Percentiles rank a stretch among this genome's conserved stretches.
phyloP scores from a whole-genome alignment of 2,329 filamentous ascomycete genomes.

The Pseudocercospora pini-densiflorae region DNA sequence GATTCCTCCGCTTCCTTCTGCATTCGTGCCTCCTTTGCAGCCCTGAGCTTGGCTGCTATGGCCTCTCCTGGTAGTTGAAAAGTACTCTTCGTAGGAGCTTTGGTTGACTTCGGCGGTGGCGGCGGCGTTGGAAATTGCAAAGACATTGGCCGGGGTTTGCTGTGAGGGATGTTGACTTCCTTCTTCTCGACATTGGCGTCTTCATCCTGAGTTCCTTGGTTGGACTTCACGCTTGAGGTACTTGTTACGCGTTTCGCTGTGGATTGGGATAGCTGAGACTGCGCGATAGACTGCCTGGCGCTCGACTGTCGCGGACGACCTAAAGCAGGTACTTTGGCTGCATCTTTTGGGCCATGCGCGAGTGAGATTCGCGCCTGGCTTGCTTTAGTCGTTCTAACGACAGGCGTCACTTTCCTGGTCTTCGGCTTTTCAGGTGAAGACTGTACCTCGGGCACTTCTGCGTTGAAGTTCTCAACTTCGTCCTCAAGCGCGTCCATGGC shows the following conservation, averaged over 20 bases:
- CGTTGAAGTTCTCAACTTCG: conserved; percentile 52
- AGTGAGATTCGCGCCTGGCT: conserved; percentile 38
- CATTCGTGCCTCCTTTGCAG: conserved; percentile 53
- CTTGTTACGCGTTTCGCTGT: conserved; percentile 25
- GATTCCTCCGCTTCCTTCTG: conserved; percentile 48
- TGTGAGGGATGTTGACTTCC: conserved; percentile 41
- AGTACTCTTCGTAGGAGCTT: conserved; percentile 54
- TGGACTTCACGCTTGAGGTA: conserved; percentile 23
- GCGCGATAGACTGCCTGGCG: conserved; percentile 3
- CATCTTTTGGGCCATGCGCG: conserved; percentile 34
- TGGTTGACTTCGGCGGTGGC: conserved; percentile 54
- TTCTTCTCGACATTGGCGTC: conserved; percentile 27
- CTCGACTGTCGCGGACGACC: conserved; percentile 30
- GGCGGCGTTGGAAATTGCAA: conserved; percentile 54
- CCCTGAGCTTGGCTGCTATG: conserved; percentile 58
- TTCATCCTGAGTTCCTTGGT: conserved; percentile 8
- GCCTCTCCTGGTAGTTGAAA: conserved; percentile 60
- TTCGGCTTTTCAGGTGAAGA: conserved; percentile 36
- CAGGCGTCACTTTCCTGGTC: conserved; percentile 32
- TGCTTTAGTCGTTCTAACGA: conserved; percentile 39
- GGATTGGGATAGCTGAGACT: conserved; percentile 15
- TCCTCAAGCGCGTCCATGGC: conserved; percentile 59
- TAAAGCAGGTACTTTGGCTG: conserved; percentile 23
- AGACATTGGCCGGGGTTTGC: conserved; percentile 53
- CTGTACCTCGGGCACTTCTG: conserved; percentile 38